phyloP scores from a whole-genome alignment of 2,329 filamentous ascomycete species.

The Colletotrichum higginsianum region DNA sequence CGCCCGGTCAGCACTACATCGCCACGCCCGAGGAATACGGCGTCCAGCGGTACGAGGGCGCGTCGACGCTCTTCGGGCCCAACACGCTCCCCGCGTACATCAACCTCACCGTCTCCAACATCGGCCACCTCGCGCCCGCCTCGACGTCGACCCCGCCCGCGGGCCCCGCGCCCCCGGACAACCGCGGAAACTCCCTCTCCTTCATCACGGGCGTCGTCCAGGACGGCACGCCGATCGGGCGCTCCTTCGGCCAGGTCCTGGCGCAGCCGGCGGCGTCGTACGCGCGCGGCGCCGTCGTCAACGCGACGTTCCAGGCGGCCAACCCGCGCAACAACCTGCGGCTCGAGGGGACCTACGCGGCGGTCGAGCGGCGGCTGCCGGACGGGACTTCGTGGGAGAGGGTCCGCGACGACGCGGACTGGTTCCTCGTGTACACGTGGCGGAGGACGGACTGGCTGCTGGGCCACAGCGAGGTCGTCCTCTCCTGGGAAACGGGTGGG shows the following conservation, averaged over 20 bases:
- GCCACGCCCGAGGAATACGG: constrained; percentile 84
- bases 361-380: constrained; percentile 76
- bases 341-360: constrained; percentile 82
- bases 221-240: constrained; percentile 77
- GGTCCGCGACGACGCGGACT: constrained; percentile 83
- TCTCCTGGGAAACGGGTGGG: constrained; percentile 82
- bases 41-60: constrained; percentile 94
- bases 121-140: constrained; percentile 74
- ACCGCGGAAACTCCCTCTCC: constrained; percentile 80
- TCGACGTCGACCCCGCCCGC: constrained; percentile 59
- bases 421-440: constrained; percentile 88
- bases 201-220: constrained; percentile 87
- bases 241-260: constrained; percentile 78
- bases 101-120: constrained; percentile 82
- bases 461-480: constrained; percentile 82
- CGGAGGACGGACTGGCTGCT: constrained; percentile 77
- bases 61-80: constrained; percentile 88
- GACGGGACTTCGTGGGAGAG: constrained; percentile 69
- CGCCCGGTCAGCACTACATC: constrained; percentile 73
- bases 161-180: constrained; percentile 82
- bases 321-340: constrained; percentile 92
- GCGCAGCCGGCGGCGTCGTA: constrained; percentile 69
- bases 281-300: constrained; percentile 72
- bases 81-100: constrained; percentile 90
- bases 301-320: constrained; percentile 83